Conservation (phyloP, 495 filamentous ascomycete species). For the Neurospora sp. region DNA sequence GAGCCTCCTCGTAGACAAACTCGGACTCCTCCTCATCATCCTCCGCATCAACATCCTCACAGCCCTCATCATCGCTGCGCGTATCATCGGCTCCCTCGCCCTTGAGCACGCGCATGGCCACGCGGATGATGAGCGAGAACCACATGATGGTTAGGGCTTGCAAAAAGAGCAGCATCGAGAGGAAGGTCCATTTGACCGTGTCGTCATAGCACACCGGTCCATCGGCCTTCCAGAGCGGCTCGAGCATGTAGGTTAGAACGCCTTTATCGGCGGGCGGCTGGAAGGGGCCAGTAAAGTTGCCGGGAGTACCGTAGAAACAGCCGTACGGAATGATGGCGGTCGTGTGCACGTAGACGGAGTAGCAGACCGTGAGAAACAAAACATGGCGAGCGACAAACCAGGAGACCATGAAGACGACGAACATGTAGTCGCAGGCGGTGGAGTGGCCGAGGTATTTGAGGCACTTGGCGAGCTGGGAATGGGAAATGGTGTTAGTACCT, state of each 20-base stretch:
- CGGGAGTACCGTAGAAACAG: slow-evolving; percentile 50
- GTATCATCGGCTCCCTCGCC: slow-evolving; percentile 76
- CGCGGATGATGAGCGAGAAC: slow-evolving; percentile 79
- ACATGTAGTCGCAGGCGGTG: slow-evolving; percentile 68
- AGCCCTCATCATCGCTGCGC: slow-evolving; percentile 76
- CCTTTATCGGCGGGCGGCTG: slow-evolving; percentile 47
- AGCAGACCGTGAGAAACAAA: slow-evolving; percentile 66
- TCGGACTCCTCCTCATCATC: slow-evolving; percentile 44
- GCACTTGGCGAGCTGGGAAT: slow-evolving; percentile 72
- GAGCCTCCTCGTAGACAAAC: slow-evolving; percentile 35
- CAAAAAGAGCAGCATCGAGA: slow-evolving; percentile 64
- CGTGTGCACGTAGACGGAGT: slow-evolving; percentile 67
- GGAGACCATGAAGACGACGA: slow-evolving; percentile 74
- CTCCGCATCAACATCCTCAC: slow-evolving; percentile 66
- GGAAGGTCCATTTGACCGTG: slow-evolving; percentile 62
- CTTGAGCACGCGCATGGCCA: slow-evolving; percentile 64
- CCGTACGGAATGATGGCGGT: slow-evolving; percentile 51
- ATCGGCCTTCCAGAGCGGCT: slow-evolving; percentile 56
- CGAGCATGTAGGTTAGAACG: slow-evolving; percentile 47
- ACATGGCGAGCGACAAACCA: slow-evolving; percentile 84
- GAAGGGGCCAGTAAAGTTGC: slow-evolving; percentile 43
- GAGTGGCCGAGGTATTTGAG: slow-evolving; percentile 79
- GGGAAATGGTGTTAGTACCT: neutral
- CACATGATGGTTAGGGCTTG: slow-evolving; percentile 75
- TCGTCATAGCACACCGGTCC: slow-evolving; percentile 69